Evolutionary conservation across 805 yeast species (phyloP).

Genomic region (Groenewaldozyma salmanticensis): DNA sequence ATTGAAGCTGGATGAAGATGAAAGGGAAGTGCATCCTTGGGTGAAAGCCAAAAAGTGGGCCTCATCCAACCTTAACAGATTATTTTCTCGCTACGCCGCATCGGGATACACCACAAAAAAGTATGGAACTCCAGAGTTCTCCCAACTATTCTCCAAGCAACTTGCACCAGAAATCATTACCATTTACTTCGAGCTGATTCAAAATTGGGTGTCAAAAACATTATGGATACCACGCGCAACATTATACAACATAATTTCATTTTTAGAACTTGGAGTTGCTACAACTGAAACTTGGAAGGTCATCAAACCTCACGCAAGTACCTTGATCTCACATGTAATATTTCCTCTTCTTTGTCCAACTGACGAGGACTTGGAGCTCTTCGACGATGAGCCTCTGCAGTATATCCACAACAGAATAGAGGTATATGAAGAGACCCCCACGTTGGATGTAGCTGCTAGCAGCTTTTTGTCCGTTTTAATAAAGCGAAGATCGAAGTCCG

Average conservation of each 20-base stretch:
- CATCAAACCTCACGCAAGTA: conserved; percentile 55
- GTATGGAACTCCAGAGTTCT: conserved; percentile 40
- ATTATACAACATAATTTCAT: conserved; percentile 54
- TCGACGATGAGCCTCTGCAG: conserved; percentile 82
- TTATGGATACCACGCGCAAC: conserved; percentile 65
- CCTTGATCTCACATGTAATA: conserved; percentile 59
- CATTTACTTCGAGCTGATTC: conserved; percentile 55
- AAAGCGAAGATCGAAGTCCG: conserved; percentile 42
- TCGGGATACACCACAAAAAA: not conserved
- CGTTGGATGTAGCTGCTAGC: conserved; percentile 76
- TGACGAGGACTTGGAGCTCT: conserved; percentile 57
- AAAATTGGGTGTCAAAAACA: conserved; percentile 56
- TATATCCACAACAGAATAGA: conserved; percentile 69
- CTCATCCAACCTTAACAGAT: conserved; percentile 60
- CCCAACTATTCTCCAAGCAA: conserved; percentile 40
- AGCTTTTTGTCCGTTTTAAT: conserved; percentile 64
- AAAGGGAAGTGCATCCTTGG: conserved; percentile 48
- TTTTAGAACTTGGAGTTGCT: conserved; percentile 51
- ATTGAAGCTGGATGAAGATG: conserved; percentile 41
- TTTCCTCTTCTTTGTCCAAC: conserved; percentile 68
- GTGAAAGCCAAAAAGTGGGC: conserved; percentile 84
- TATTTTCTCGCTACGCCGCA: conserved; percentile 59
- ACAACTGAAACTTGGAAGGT: conserved; percentile 55
- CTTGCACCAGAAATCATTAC: conserved; percentile 67
- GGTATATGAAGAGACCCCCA: conserved; percentile 44